These are phyloP conservation scores for Kodamaea sagamina DNA, from an alignment of 805 yeast genomes.

Conservation along the genomic window DNA sequence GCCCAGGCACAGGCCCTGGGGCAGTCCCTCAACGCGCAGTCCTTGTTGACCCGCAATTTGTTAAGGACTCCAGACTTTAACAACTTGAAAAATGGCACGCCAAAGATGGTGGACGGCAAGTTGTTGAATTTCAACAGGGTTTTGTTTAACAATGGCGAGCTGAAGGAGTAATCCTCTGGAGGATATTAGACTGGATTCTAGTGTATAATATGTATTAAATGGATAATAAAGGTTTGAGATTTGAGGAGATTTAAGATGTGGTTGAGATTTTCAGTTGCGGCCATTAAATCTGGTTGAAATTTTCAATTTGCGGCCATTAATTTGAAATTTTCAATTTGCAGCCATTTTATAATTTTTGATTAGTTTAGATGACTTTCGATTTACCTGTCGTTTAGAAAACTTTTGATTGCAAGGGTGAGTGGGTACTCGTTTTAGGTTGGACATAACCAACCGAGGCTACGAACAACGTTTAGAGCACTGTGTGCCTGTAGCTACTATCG, in stretches of 20 bases:
- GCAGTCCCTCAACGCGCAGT: constrained; percentile 8
- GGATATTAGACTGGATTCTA: background rate
- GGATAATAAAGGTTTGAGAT: background rate
- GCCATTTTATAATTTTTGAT: too few relatives aligned
- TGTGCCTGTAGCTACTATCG: too few relatives aligned
- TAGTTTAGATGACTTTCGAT: too few relatives aligned
- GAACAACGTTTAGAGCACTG: too few relatives aligned
- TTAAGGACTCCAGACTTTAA: constrained; percentile 46
- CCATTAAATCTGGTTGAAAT: too few relatives aligned
- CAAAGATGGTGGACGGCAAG: constrained; percentile 39
- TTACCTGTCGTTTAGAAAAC: too few relatives aligned
- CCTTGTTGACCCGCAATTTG: constrained; percentile 24
- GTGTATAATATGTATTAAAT: background rate
- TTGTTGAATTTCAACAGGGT: constrained; percentile 46
- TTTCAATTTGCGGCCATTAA: too few relatives aligned
- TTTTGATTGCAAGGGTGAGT: too few relatives aligned
- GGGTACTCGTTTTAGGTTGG: too few relatives aligned
- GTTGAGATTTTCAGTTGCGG: too few relatives aligned
- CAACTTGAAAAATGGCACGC: constrained; percentile 24
- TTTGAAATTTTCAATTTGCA: too few relatives aligned
- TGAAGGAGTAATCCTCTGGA: constrained; percentile 10
- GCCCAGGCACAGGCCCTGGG: constrained; percentile 14
- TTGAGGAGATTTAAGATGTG: background rate
- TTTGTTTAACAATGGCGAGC: constrained; percentile 25
- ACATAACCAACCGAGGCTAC: too few relatives aligned